These are phyloP conservation scores for Cochlearia excelsa DNA, from an alignment of 345 rosid genomes.

Conservation along the genomic window DNA sequence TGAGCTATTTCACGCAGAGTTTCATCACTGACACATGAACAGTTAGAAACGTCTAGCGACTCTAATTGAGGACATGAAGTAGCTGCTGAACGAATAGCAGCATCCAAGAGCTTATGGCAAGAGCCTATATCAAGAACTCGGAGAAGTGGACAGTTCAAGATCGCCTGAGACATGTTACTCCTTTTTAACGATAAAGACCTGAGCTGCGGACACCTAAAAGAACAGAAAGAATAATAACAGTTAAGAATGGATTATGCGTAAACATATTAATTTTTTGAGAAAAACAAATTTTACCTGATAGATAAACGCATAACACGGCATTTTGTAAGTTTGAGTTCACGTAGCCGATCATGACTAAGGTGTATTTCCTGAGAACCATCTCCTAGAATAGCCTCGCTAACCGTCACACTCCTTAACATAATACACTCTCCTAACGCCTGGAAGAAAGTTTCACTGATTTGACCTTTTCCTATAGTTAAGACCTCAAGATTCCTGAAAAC, in stretches of 20 bases:
- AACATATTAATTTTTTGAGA: conserved; percentile 8
- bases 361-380: conserved; percentile 79
- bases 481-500: conserved; percentile 69
- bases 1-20: conserved; percentile 78
- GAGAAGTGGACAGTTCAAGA: conserved; percentile 75
- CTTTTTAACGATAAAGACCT: conserved; percentile 79
- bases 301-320: conserved; percentile 85
- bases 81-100: conserved; percentile 89
- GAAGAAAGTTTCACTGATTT: conserved; percentile 69
- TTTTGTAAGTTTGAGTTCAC: conserved; percentile 69
- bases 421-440: conserved; percentile 71
- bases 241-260: conserved; percentile 24
- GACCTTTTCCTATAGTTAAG: conserved; percentile 74
- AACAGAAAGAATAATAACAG: background rate
- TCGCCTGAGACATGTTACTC: conserved; percentile 85
- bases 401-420: conserved; percentile 65
- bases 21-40: conserved; percentile 95
- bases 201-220: conserved; percentile 84
- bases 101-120: conserved; percentile 96
- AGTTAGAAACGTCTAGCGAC: conserved; percentile 86
- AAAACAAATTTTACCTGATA: conserved; percentile 53
- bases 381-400: conserved; percentile 72
- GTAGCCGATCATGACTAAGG: conserved; percentile 76
- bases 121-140: conserved; percentile 79
- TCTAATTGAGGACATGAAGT: conserved; percentile 79